phyloP scores from a whole-genome alignment of 352 stramenopile species.

The Phytophthora boehmeriae region DNA sequence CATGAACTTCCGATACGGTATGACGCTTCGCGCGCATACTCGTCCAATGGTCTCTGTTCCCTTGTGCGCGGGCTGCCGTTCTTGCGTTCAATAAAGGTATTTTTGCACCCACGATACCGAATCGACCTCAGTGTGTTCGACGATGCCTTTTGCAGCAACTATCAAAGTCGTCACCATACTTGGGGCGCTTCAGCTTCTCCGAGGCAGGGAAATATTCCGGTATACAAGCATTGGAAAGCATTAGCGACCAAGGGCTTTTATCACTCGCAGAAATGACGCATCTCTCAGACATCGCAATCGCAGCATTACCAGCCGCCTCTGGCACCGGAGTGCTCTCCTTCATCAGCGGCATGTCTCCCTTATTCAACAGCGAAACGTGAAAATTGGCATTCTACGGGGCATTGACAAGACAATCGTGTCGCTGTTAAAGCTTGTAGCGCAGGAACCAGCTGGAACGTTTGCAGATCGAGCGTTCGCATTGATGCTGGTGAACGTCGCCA shows the following conservation, averaged over 20 bases:
- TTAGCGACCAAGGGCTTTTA: constrained; percentile 32
- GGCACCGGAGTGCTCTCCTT: constrained; percentile 33
- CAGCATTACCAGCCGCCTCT: constrained; percentile 28
- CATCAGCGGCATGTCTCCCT: constrained; percentile 28
- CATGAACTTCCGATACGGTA: constrained; percentile 16
- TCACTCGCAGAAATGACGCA: constrained; percentile 39
- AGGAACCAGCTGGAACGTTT: constrained; percentile 29
- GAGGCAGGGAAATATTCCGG: constrained; percentile 41
- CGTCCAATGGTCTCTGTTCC: constrained; percentile 38
- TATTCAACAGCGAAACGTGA: constrained; percentile 48
- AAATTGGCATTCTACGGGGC: constrained; percentile 42
- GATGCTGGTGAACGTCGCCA: constrained; percentile 42
- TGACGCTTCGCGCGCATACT: constrained; percentile 29
- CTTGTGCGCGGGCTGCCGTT: constrained; percentile 41
- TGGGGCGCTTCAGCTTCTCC: constrained; percentile 42
- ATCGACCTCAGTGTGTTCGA: constrained; percentile 51
- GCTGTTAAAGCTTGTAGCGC: constrained; percentile 31
- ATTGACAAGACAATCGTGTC: constrained; percentile 40
- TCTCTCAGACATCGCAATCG: constrained; percentile 46
- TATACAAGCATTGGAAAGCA: constrained; percentile 33
- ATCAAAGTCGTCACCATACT: constrained; percentile 25
- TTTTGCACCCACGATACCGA: constrained; percentile 37
- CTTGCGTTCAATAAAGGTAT: constrained; percentile 41
- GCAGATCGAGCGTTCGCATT: constrained; percentile 35
- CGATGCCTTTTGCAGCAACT: constrained; percentile 40